Evolutionary conservation across 2,329 filamentous ascomycete species (phyloP), one percentile per base, ranked within the genome.

Genomic region (Thielaviopsis ethacetica): DNA sequence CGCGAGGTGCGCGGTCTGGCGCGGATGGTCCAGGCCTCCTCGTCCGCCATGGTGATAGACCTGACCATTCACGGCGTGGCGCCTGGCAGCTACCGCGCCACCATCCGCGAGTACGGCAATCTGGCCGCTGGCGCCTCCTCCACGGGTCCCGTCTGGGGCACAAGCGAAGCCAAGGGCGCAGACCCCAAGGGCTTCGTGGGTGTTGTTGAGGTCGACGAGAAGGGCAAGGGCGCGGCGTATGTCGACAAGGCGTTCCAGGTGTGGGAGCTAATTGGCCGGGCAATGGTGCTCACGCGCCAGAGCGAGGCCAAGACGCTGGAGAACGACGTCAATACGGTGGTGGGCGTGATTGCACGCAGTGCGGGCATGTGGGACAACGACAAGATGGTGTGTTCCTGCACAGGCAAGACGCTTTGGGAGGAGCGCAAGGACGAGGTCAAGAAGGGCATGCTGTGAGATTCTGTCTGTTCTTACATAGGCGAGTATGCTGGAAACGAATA

Each of bases 351-450:
- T 72, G 93, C 93, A 54, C 79, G 93, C 68, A 96, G 91, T 71
- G 91, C 93, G 17, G 93, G 93, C n/a, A 86, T 95, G 62, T 98
- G 93, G 93, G 91, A 96, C 70, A 95, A 98, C 66, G 89, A 96
- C 69, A 98, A 97, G 79, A 95, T 88, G 53, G 91, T 98, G 5
- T 98, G 93, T 71, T 95, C 90, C 54, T 98, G 93, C 72, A 95
- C 90, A 44, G 93, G 93, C 3, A 97, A 97, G 81, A 97, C 91
- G 59, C 81, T 98, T 12, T 98, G 93, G 93, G 87, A 98, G 72
- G 93, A 98, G 76, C 82, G 93, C 65, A 84, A 85, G 72, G 91
- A 96, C 67, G 88, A 95, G 73, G 83, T 91, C 50, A 78, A 80
- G 64, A 91, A 88, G 73, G 93, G 93, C 2, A 97, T 98, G 88